Evolutionary conservation across 352 stramenopile species (phyloP).

Genomic region (Lagenidium giganteum): DNA sequence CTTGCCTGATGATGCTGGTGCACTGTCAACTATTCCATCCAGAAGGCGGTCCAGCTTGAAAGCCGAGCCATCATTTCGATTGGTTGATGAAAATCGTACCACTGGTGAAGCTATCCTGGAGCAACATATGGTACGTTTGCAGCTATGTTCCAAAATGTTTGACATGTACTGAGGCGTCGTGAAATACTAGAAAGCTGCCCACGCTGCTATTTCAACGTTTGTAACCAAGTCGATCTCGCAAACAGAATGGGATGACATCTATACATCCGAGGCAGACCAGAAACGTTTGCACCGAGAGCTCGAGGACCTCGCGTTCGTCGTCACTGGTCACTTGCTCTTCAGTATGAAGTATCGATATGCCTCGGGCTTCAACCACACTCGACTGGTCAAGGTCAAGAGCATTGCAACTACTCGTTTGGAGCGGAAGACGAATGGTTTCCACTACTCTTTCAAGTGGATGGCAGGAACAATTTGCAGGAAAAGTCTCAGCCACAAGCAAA

Average conservation of each 20-base stretch:
- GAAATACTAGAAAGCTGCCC: too few relatives aligned
- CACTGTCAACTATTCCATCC: too few relatives aligned
- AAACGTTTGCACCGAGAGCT: conserved; percentile 39
- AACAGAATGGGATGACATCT: neutral
- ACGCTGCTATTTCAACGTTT: too few relatives aligned
- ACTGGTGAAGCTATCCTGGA: too few relatives aligned
- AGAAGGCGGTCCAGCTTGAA: too few relatives aligned
- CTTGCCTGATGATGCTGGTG: too few relatives aligned
- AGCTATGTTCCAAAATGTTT: too few relatives aligned
- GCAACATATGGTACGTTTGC: too few relatives aligned
- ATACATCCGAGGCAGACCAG: neutral
- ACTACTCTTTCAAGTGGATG: conserved; percentile 92
- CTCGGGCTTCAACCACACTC: conserved; percentile 77
- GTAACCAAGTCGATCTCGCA: too few relatives aligned
- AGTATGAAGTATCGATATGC: conserved; percentile 74
- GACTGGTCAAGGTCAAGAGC: conserved; percentile 82
- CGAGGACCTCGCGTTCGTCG: conserved; percentile 75
- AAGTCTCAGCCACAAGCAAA: conserved; percentile 96
- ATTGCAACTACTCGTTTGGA: conserved; percentile 56
- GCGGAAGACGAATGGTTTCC: conserved; percentile 68
- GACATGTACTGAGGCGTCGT: too few relatives aligned
- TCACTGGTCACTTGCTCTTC: conserved; percentile 68
- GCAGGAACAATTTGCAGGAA: conserved; percentile 95
- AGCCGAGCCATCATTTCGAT: too few relatives aligned
- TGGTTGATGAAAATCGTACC: too few relatives aligned